Base-by-base conservation (phyloP, 1,284 basidiomycete genomes). In the Malassezia furfur region DNA sequence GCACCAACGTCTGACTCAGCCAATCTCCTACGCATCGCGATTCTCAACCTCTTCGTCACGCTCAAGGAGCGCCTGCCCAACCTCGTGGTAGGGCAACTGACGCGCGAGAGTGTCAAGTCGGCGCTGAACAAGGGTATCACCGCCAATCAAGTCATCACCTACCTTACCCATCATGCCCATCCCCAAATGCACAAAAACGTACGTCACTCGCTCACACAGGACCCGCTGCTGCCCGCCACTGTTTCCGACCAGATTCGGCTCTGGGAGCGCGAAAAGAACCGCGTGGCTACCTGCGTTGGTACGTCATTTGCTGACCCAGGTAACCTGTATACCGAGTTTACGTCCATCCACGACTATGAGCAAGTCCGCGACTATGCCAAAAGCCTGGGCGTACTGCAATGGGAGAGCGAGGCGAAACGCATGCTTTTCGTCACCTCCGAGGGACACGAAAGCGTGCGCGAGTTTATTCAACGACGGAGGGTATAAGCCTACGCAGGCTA, bases 191-290 rank as follows among this genome's bases (percentile, higher is more conserved):
- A 87, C 70, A 88, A 86, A 76, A 89, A 91, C 76, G 88, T 87
- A 68, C 74, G 81, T 76, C 11, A 31, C 17, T 2, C 9, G 8
- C 47, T 54, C 15, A 50, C 17, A 3, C 68, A 90, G 85, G 88
- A 88, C 70, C 89, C 90, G 5, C 79, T 94, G 5, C 79, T 96
- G 14, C 91, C 91, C 28, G 88, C 93, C 36, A 96, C 93, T 0
- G 91, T 96, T 0, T 91, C 96, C 66, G 94, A 99, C 78, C 94
- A 98, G 77, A 88, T 99, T 63, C 84, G 94, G 50, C 79, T 98
- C 15, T 99, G 94, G 93, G 93, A 99, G 76, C 80, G 91, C 50
- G 94, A 98, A 78, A 85, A 87, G 76, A 91, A 96, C 75, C 82
- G 94, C 48, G 80, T 98, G 2, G 85, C 60, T 35, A 58, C 65